These are phyloP conservation scores for Mycena alexandri DNA, from an alignment of 768 basidiomycete species.

Conservation along the genomic window DNA sequence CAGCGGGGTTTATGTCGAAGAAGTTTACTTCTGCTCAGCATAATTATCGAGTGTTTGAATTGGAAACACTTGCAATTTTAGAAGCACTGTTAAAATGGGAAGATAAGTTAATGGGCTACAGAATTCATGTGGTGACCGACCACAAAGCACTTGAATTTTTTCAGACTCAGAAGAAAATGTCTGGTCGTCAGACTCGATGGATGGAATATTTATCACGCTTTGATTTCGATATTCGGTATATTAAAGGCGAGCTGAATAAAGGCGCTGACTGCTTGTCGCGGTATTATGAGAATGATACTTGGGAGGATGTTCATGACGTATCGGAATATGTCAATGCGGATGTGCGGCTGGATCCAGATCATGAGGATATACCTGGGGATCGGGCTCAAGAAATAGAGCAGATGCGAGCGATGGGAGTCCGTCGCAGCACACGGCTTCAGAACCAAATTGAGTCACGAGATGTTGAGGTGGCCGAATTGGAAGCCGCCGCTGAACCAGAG, in stretches of 20 bases:
- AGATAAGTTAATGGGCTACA: conserved; percentile 46
- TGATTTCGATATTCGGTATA: conserved; percentile 39
- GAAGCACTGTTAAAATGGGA: conserved; percentile 48
- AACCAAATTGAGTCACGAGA: conserved; percentile 31
- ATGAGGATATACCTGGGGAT: conserved; percentile 37
- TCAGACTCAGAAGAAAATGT: conserved; percentile 28
- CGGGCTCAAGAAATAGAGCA: conserved; percentile 35
- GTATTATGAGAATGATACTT: conserved; percentile 46
- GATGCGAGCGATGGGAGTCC: conserved; percentile 29
- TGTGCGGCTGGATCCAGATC: conserved; percentile 35
- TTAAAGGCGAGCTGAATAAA: conserved; percentile 32
- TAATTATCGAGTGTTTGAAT: conserved; percentile 45
- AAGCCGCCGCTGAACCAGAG: conserved; percentile 8
- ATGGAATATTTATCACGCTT: conserved; percentile 48
- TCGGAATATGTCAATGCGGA: conserved; percentile 43
- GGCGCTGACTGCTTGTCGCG: conserved; percentile 49
- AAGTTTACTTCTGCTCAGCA: conserved; percentile 40
- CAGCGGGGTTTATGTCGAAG: conserved; percentile 40
- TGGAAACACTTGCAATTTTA: conserved; percentile 42
- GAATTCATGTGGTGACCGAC: conserved; percentile 42
- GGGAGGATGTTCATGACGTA: conserved; percentile 22
- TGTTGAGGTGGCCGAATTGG: conserved; percentile 29
- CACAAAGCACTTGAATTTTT: conserved; percentile 41
- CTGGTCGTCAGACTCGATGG: conserved; percentile 44
- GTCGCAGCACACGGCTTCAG: conserved; percentile 22